These are phyloP conservation scores for Coemansia sp. DNA, from an alignment of 192 early-diverging fungal genomes.

Conservation along the genomic window DNA sequence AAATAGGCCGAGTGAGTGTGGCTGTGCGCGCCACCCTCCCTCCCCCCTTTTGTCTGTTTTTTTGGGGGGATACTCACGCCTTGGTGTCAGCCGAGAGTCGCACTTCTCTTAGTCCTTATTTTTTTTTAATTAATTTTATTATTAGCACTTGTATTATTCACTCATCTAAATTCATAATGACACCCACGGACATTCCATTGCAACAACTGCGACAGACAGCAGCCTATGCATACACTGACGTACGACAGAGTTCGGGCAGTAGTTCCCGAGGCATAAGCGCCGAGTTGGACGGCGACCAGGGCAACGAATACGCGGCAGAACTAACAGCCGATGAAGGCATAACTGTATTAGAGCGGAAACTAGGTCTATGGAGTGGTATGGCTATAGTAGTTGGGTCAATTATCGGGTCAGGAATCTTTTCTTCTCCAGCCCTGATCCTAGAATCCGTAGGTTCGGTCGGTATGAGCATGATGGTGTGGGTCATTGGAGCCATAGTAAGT, in stretches of 20 bases:
- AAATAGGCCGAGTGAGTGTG: not conserved
- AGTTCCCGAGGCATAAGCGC: not conserved
- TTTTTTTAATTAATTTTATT: not conserved
- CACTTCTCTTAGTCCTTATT: not conserved
- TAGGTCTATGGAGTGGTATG: conserved; percentile 56
- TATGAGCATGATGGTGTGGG: conserved; percentile 52
- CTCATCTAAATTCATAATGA: not conserved
- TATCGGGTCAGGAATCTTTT: conserved; percentile 55
- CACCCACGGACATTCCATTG: not conserved
- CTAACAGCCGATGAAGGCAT: not conserved
- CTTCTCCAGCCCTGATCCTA: conserved; percentile 46
- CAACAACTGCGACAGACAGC: not conserved
- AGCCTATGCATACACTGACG: not conserved
- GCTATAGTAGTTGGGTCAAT: conserved; percentile 55
- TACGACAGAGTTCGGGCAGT: conserved; percentile 10
- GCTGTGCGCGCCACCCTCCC: not conserved
- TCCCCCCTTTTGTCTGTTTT: not conserved
- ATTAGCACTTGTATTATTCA: not conserved
- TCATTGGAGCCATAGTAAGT: conserved; percentile 42
- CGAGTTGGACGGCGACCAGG: not conserved
- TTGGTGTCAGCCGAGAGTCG: not conserved
- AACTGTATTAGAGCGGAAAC: conserved; percentile 33
- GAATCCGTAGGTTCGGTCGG: conserved; percentile 43
- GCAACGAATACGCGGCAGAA: not conserved
- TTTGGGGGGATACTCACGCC: not conserved